These are phyloP conservation scores for Filobasidium wieringae DNA, from an alignment of 768 basidiomycete species.

Conservation along the genomic window DNA sequence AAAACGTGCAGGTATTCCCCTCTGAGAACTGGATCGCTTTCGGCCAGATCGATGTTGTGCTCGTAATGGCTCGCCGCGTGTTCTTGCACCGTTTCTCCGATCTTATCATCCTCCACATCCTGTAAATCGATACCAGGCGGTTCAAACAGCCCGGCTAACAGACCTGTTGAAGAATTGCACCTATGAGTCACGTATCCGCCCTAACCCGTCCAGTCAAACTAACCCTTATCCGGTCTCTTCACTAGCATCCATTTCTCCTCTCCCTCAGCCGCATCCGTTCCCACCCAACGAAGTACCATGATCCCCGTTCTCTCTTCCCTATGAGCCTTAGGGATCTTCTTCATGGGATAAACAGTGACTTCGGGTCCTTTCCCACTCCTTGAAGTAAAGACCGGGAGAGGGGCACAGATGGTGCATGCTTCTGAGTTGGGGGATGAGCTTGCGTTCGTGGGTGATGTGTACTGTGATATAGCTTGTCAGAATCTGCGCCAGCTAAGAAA, in stretches of 20 bases:
- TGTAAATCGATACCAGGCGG: constrained; percentile 47
- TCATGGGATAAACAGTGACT: constrained; percentile 81
- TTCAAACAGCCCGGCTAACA: constrained; percentile 79
- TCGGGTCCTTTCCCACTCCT: constrained; percentile 18
- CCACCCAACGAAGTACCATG: constrained; percentile 67
- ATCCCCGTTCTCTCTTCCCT: constrained; percentile 76
- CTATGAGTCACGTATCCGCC: neutral
- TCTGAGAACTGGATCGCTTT: constrained; percentile 9
- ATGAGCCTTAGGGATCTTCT: constrained; percentile 64
- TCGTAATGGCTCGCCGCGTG: neutral
- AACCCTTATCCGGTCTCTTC: constrained; percentile 72
- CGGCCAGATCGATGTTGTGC: neutral
- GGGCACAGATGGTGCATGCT: constrained; percentile 24
- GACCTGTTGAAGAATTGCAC: constrained; percentile 47
- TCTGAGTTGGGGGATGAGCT: neutral
- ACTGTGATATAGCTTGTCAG: neutral
- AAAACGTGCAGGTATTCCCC: constrained; percentile 71
- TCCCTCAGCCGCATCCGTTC: constrained; percentile 28
- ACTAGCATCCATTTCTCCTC: constrained; percentile 55
- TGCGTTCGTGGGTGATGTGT: neutral
- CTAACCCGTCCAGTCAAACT: neutral
- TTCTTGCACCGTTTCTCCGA: neutral
- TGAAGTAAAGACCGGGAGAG: neutral
- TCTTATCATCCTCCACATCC: constrained; percentile 2
- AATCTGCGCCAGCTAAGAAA: too few relatives aligned